Base-by-base conservation (phyloP, 108 stramenopile species). In the Nitzschia inconspicua region DNA sequence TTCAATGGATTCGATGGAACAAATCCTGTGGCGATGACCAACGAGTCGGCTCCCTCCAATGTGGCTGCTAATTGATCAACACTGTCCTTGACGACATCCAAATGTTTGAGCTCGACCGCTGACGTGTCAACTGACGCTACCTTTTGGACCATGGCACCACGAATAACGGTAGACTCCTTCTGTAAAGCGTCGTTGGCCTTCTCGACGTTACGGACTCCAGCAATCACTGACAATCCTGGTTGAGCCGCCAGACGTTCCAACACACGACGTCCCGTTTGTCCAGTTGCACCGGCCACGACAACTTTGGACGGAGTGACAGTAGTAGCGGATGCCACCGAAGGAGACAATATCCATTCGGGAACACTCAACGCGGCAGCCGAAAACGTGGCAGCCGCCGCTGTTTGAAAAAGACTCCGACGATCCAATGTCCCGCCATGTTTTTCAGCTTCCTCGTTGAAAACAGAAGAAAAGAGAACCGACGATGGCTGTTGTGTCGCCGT, bases 281-380 rank as follows among this genome's bases (percentile, higher is more conserved):
- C 91, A 23, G 87, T 89, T 39, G 91, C 80, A 24, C 91, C 91
- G 27, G 85, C 85, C 8, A 92, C 85, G 3, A 92, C 80, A 4
- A 92, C 84, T 2, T 56, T 83, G 63, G 23, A 37, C 3, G 9
- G 42, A n/a, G n/a, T n/a, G n/a, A n/a, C 10, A 2, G 60, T 3
- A 35, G 52, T 39, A 24, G 22, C 24, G 44, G 42, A 44, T 8
- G 37, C 40, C 29, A 55, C 55, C 2, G 27, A 53, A 1, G 55
- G 41, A 4, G 18, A 32, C 47, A 47, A 31, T 22, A 56, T 23
- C 8, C 29, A 10, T 24, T 51, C 34, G 2, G 63, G 41, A 16
- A 65, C 46, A 23, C 7, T 14, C 10, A 64, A 31, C 30, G 61
- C 26, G 68, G 68, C 37, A 14, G 14, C 14, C 11, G 11, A 10